phyloP scores from a whole-genome alignment of 164 flowering plant species.

The Buxus sempervirens region DNA sequence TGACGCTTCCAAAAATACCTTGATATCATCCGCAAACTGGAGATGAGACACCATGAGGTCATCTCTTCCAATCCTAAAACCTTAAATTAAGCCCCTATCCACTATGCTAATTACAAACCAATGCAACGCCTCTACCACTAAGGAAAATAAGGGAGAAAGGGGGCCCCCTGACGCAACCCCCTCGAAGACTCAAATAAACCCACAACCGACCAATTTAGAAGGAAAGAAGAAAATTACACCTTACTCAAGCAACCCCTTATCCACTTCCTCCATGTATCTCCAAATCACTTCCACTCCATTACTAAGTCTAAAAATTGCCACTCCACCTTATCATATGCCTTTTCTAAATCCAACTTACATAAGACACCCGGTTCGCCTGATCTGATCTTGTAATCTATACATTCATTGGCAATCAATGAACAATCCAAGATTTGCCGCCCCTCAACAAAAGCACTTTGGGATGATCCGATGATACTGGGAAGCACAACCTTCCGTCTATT shows the following conservation, averaged over 20 bases:
- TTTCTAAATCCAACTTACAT: not conserved
- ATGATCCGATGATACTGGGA: not conserved
- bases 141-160: not conserved
- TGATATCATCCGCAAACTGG: too few species aligned
- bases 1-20: too few species aligned
- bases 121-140: not conserved
- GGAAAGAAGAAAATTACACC: not conserved
- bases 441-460: not conserved
- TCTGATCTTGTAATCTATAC: not conserved
- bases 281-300: not conserved
- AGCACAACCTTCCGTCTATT: not conserved
- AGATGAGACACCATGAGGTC: too few species aligned
- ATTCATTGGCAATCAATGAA: not conserved
- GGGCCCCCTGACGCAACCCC: not conserved
- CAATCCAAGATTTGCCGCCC: not conserved
- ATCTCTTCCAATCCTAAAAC: too few species aligned
- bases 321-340: not conserved
- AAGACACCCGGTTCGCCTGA: too few species aligned
- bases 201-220: not conserved
- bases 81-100: too few species aligned
- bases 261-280: not conserved
- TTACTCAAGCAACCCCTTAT: not conserved
- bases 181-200: not conserved
- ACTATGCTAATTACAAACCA: too few species aligned
- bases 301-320: not conserved